These are phyloP conservation scores for Oligophagozyma castellii DNA, from an alignment of 1,139 yeast genomes.

Conservation along the genomic window DNA sequence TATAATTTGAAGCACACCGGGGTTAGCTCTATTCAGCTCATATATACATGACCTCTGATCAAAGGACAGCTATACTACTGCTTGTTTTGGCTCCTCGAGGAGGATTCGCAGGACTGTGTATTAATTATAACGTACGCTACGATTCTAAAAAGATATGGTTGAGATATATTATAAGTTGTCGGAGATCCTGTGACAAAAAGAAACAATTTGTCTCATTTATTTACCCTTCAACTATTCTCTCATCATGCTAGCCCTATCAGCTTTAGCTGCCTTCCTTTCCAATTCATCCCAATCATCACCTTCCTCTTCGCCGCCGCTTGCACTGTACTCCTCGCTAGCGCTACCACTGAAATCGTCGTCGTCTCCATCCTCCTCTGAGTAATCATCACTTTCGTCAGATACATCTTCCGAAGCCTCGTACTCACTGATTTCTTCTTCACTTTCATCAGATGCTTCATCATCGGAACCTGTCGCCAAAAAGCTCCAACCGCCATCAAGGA, in stretches of 20 bases:
- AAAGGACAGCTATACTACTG: too few relatives aligned
- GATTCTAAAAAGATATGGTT: too few relatives aligned
- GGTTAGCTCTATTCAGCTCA: too few relatives aligned
- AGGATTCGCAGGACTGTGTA: too few relatives aligned
- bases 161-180: too few relatives aligned
- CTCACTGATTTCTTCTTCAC: slow-evolving; percentile 33
- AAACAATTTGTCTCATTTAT: too few relatives aligned
- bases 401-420: slow-evolving; percentile 45
- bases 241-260: slow-evolving; percentile 24
- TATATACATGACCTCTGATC: background rate
- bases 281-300: slow-evolving; percentile 70
- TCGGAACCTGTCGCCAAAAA: slow-evolving; percentile 68
- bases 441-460: slow-evolving; percentile 46
- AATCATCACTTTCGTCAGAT: slow-evolving; percentile 56
- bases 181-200: too few relatives aligned
- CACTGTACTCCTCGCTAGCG: slow-evolving; percentile 40
- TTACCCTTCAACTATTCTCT: slow-evolving; percentile 17
- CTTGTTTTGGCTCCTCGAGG: too few relatives aligned
- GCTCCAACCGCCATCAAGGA: slow-evolving; percentile 91
- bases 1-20: too few relatives aligned
- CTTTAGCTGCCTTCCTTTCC: slow-evolving; percentile 49
- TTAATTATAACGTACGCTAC: too few relatives aligned
- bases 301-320: slow-evolving; percentile 38
- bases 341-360: slow-evolving; percentile 29
- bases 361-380: slow-evolving; percentile 37